Base-by-base conservation (phyloP, 2,329 filamentous ascomycete species). In the Pleomassaria siparia region DNA sequence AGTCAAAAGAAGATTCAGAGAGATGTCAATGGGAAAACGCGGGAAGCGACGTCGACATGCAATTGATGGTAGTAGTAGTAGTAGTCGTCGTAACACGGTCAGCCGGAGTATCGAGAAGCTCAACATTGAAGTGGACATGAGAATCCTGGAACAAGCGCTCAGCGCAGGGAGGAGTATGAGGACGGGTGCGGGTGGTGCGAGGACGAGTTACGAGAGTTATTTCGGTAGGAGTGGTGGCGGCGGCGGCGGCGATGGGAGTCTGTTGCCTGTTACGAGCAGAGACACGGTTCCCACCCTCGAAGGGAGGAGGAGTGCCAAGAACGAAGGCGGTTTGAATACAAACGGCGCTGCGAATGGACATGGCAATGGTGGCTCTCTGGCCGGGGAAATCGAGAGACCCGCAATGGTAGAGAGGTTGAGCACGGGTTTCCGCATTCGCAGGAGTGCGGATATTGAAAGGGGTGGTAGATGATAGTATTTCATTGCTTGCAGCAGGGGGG, bases 361-460 rank as follows among this genome's bases (percentile, higher is more conserved):
- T 26, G 21, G 20, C 13, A 63, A 32, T 62, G 59, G n/a, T n/a
- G n/a, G n/a, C n/a, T n/a, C n/a, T n/a, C n/a, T n/a, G n/a, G n/a
- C n/a, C n/a, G n/a, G n/a, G n/a, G n/a, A n/a, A n/a, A n/a, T 47
- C 8, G 21, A 26, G 20, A 49, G 59, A 40, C 52, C 49, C 2
- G 24, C 21, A 6, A 55, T 58, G 3, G 54, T 61, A 4, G 64
- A 66, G 44, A 59, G 64, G 33, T 44, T 58, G 3, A 68, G 59
- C 44, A 70, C 67, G 0, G 67, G 67, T 6, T 70, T 70, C 41
- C 55, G 61, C 21, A 64, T 70, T 40, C 55, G 67, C 7, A 50
- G 49, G 9, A 70, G 67, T 52, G 44, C 39, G 18, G 67, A 70
- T 51, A 47, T 66, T 15, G 59, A 69, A 39, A 50, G 49, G 25